Percentiles rank a stretch among this genome's conserved stretches.
Conservation (phyloP, 2,329 filamentous ascomycete genomes). For the Cordyceps sp. region DNA sequence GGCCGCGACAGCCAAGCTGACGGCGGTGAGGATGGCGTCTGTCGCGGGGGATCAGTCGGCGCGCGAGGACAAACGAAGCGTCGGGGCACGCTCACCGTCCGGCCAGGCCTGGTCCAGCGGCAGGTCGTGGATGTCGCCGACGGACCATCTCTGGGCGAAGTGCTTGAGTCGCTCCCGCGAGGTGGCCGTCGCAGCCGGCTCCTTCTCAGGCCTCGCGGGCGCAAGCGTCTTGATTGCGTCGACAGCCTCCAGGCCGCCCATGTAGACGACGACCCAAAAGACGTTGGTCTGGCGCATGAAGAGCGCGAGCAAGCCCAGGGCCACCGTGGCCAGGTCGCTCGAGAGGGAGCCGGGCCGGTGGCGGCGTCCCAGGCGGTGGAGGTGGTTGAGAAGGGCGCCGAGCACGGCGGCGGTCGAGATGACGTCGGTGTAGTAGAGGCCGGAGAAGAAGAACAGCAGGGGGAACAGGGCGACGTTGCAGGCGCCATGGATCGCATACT, state of each 20-base stretch:
- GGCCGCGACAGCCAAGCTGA: conserved; percentile 48
- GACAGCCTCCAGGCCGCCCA: conserved; percentile 44
- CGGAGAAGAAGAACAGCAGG: conserved; percentile 88
- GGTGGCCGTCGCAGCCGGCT: conserved; percentile 14
- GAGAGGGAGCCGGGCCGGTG: conserved; percentile 14
- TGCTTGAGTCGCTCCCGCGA: conserved; percentile 18
- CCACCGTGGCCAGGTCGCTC: conserved; percentile 27
- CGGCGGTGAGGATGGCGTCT: conserved; percentile 38
- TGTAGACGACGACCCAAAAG: conserved; percentile 78
- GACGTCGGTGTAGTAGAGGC: conserved; percentile 87
- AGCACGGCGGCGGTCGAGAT: conserved; percentile 65
- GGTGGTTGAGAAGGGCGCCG: conserved; percentile 43
- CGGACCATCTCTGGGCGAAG: conserved; percentile 24
- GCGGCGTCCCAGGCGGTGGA: conserved; percentile 22
- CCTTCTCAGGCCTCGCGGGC: conserved; percentile 10
- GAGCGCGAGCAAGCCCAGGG: conserved; percentile 49
- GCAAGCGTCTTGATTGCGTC: conserved; percentile 30
- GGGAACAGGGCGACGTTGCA: conserved; percentile 77
- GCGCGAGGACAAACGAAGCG: background rate
- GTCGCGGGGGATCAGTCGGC: conserved; percentile 5
- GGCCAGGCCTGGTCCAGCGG: conserved; percentile 27
- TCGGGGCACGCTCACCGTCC: conserved; percentile 24
- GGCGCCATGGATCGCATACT: conserved; percentile 41
- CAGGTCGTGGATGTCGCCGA: conserved; percentile 39
- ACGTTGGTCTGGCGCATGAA: conserved; percentile 88